Conservation (phyloP, 2,329 filamentous ascomycete genomes). For the Pyrenophora graminea region DNA sequence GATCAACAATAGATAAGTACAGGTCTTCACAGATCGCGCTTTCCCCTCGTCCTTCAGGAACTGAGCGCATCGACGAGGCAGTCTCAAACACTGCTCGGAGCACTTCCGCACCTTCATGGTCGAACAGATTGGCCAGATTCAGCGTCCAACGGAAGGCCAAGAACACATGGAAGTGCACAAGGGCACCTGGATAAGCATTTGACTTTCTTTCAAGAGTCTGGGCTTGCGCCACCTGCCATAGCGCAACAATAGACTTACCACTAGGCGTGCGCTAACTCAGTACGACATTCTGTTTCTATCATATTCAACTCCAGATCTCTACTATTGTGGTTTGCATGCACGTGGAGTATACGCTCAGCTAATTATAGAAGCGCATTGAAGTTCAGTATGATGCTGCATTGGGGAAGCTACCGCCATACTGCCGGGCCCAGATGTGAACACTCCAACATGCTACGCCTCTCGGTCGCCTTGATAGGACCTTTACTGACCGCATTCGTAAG, state of each 20-base stretch:
- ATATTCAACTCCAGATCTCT: constrained; percentile 1
- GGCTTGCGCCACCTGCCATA: constrained; percentile 15
- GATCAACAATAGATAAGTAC: too few species aligned
- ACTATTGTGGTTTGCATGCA: not conserved
- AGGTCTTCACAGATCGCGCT: too few species aligned
- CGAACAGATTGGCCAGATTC: too few species aligned
- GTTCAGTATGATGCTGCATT: not conserved
- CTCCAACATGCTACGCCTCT: constrained; percentile 2
- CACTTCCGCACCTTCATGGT: too few species aligned
- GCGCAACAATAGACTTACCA: constrained; percentile 3
- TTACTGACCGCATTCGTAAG: constrained; percentile 4
- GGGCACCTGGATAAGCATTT: too few species aligned
- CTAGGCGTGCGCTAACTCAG: constrained; percentile 8
- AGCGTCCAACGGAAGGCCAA: too few species aligned
- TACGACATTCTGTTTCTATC: not conserved
- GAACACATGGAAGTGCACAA: too few species aligned
- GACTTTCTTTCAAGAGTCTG: constrained; percentile 5
- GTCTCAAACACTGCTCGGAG: too few species aligned
- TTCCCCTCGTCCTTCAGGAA: too few species aligned
- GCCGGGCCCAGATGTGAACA: constrained; percentile 4
- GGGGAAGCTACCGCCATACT: constrained; percentile 10
- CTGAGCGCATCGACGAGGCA: too few species aligned
- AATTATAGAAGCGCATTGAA: constrained; percentile 1
- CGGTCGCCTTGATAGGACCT: not conserved
- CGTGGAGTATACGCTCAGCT: constrained; percentile 11